These are phyloP conservation scores for Mitragyna speciosa DNA, from an alignment of 257 asterid species.

Conservation along the genomic window DNA sequence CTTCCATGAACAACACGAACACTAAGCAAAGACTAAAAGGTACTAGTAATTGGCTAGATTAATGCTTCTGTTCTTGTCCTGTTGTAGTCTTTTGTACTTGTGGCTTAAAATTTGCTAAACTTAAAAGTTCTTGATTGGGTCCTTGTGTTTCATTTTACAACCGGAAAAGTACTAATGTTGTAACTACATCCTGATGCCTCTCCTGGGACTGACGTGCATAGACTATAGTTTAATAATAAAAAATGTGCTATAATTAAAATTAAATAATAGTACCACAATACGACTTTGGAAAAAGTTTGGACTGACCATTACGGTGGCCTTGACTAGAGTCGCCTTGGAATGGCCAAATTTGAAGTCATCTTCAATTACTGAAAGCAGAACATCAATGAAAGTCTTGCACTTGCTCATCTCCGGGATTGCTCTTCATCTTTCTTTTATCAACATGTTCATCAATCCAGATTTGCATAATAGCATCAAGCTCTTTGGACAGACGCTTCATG, in stretches of 20 bases:
- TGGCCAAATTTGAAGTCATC: constrained; percentile 31
- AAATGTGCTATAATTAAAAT: no score
- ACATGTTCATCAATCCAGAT: constrained; percentile 47
- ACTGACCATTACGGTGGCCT: constrained; percentile 52
- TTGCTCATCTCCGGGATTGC: constrained; percentile 12
- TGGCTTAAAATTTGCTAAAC: no score
- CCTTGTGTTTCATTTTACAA: background rate
- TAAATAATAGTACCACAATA: no score
- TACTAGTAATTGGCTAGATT: no score
- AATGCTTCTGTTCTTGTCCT: no score
- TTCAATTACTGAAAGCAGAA: constrained; percentile 43
- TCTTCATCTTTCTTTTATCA: background rate
- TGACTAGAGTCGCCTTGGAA: constrained; percentile 32
- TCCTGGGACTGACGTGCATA: background rate
- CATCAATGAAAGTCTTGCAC: constrained; percentile 52
- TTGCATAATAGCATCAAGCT: constrained; percentile 32
- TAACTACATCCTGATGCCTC: background rate
- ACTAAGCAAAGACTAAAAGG: no score
- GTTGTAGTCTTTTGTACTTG: no score
- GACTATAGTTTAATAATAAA: no score
- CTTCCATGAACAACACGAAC: no score
- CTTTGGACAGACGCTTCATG: constrained; percentile 44
- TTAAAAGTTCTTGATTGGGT: background rate
- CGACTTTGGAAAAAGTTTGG: background rate
- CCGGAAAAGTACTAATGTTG: background rate